phyloP scores from a whole-genome alignment of 345 rosid species.

The Firmiana major region DNA sequence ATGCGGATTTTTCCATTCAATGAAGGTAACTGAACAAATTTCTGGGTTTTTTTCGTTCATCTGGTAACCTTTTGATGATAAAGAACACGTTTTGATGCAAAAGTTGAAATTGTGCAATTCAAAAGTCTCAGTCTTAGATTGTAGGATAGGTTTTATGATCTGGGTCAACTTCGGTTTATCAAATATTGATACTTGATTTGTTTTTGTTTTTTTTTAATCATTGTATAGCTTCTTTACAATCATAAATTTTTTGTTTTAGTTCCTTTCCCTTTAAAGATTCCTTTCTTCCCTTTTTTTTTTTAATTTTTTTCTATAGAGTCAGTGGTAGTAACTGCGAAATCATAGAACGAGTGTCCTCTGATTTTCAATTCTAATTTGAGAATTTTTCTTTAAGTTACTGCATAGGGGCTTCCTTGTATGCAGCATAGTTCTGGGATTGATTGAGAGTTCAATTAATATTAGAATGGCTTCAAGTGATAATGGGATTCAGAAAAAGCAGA shows the following conservation, averaged over 20 bases:
- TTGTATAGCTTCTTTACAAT: not conserved
- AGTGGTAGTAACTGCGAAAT: not conserved
- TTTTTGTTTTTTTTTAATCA: not conserved
- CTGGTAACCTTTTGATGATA: conserved; percentile 1
- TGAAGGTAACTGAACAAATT: not conserved
- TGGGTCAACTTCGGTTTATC: not conserved
- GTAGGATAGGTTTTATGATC: not conserved
- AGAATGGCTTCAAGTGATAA: conserved; percentile 41
- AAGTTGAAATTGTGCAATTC: not conserved
- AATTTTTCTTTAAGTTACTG: not conserved
- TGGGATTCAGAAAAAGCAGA: conserved; percentile 35
- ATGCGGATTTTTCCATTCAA: not conserved
- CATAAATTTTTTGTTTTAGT: not conserved
- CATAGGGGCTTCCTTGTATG: not conserved
- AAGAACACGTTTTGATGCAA: not conserved
- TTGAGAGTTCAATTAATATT: conserved; percentile 2
- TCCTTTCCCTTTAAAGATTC: not conserved
- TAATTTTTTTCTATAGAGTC: not conserved
- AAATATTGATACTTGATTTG: not conserved
- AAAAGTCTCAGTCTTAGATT: conserved; percentile 12
- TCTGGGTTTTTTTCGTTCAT: not conserved
- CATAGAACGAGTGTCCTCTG: not conserved
- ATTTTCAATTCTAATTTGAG: not conserved
- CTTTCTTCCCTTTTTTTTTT: not conserved
- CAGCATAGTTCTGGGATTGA: not conserved